These are phyloP conservation scores for Seminavis robusta DNA, from an alignment of 108 stramenopile genomes.

Conservation along the genomic window DNA sequence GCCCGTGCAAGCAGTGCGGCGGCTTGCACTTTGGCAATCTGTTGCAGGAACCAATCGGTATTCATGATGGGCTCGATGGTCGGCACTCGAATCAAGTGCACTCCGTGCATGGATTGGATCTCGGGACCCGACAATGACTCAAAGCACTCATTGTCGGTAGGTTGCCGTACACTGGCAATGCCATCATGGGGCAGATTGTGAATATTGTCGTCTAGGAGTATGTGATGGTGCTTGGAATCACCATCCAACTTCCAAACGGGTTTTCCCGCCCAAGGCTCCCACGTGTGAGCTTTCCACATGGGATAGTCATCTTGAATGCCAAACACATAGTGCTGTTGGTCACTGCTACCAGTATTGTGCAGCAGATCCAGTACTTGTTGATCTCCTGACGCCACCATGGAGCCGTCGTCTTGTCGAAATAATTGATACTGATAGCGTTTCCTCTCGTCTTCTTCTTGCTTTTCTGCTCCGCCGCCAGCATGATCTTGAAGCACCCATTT, in stretches of 20 bases:
- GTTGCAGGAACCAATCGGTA: slow-evolving; percentile 66
- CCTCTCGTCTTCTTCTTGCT: neutral
- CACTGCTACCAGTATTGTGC: too few species aligned
- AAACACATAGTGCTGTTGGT: slow-evolving; percentile 36
- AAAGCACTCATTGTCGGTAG: slow-evolving; percentile 40
- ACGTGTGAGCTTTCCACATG: slow-evolving; percentile 59
- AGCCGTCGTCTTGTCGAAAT: slow-evolving; percentile 2
- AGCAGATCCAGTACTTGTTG: slow-evolving; percentile 55
- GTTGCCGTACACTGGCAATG: slow-evolving; percentile 66
- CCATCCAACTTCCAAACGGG: slow-evolving; percentile 69
- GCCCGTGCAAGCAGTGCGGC: too few species aligned
- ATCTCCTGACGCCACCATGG: slow-evolving; percentile 57
- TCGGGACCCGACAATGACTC: slow-evolving; percentile 38
- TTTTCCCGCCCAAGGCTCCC: slow-evolving; percentile 73
- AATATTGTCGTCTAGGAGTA: slow-evolving; percentile 88
- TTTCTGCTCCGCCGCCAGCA: too few species aligned
- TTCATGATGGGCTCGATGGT: slow-evolving; percentile 72
- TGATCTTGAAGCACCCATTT: too few species aligned
- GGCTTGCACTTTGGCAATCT: slow-evolving; percentile 56
- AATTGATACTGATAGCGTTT: slow-evolving; percentile 8
- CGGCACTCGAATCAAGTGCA: slow-evolving; percentile 76
- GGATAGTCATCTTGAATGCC: slow-evolving; percentile 82
- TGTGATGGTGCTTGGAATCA: slow-evolving; percentile 45
- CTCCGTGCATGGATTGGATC: slow-evolving; percentile 48
- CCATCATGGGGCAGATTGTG: slow-evolving; percentile 68